Percentiles rank a stretch among this genome's conserved stretches.
phyloP scores from a whole-genome alignment of 208 protist species.

The Leishmania amazonensis region DNA sequence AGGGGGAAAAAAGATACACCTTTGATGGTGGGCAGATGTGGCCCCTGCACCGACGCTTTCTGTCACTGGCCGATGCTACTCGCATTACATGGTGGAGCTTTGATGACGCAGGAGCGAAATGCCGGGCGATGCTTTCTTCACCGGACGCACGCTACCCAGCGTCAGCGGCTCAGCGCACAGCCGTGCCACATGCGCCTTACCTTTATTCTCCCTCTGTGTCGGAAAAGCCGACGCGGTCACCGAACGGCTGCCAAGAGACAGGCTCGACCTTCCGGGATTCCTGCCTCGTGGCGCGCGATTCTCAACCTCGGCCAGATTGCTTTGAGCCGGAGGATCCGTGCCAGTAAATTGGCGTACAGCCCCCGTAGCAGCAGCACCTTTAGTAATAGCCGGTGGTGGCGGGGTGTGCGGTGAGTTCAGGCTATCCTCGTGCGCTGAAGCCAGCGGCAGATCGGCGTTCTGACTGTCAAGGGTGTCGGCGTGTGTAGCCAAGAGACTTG shows the following conservation, averaged over 20 bases:
- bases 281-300: conserved; percentile 1
- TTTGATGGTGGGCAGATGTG: not conserved
- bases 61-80: not conserved
- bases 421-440: not conserved
- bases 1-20: not conserved
- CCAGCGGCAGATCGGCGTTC: not conserved
- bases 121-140: conserved; percentile 43
- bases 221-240: not conserved
- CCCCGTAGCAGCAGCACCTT: not conserved
- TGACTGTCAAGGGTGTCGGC: not conserved
- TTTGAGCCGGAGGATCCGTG: not conserved
- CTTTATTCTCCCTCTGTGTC: not conserved
- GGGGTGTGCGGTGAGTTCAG: not conserved
- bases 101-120: conserved; percentile 24
- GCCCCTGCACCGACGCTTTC: not conserved
- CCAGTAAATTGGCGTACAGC: not conserved
- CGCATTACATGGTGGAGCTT: not conserved
- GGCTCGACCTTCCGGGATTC: too few species aligned
- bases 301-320: not conserved
- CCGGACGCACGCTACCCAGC: conserved; percentile 31
- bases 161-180: conserved; percentile 15
- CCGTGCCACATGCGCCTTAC: not conserved
- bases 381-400: not conserved
- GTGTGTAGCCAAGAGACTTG: not conserved
- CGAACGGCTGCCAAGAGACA: not conserved